Evolutionary conservation across 2,329 filamentous ascomycete genomes (phyloP), one percentile per base, ranked within the genome.

Genomic region (Xylariaceae sp.): DNA sequence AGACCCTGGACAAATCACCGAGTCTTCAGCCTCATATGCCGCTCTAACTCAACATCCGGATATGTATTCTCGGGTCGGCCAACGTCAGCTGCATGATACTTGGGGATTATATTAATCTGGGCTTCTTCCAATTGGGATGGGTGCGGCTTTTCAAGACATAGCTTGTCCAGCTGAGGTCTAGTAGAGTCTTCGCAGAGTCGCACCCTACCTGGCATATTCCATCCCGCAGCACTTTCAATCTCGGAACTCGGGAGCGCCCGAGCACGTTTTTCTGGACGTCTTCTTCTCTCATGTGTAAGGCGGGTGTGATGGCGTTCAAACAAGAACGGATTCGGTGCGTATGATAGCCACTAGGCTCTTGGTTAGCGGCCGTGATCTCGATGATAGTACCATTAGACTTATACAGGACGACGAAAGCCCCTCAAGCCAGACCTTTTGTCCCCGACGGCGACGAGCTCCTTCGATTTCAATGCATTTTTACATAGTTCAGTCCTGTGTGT

Each of bases 11-110:
- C 52, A 55, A 57, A 50, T 59, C 54, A 57, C 56, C 41, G 56
- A 48, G 48, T 48, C 50, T 65, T 64, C 57, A 65, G 63, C 63
- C 63, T 61, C 63, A 65, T 63, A 43, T 47, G 52, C 21, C 32
- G 5, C 32, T 16, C 32, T 16, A 37, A 16, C 32, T 37, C 32
- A 12, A 37, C 32, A 12, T 16, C 32, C 32, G 14, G 32, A 12
- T 37, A 12, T 16, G 9, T 16, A 37, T 37, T 3, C 32, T 12
- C 6, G 14, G 9, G 32, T 16, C 32, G 32, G 32, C 3, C 7
- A 12, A 37, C 32, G 32, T 37, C 32, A 37, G 32, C 32, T 37
- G 32, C 32, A 37, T 37, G 32, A 16, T 37, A 10, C 32, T 37
- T 29, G 32, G 14, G 32, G 32, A 37, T 37, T 37, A 37, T 37